These are phyloP conservation scores for Colletotrichum karsti DNA, from an alignment of 2,329 filamentous ascomycete genomes.

Conservation along the genomic window DNA sequence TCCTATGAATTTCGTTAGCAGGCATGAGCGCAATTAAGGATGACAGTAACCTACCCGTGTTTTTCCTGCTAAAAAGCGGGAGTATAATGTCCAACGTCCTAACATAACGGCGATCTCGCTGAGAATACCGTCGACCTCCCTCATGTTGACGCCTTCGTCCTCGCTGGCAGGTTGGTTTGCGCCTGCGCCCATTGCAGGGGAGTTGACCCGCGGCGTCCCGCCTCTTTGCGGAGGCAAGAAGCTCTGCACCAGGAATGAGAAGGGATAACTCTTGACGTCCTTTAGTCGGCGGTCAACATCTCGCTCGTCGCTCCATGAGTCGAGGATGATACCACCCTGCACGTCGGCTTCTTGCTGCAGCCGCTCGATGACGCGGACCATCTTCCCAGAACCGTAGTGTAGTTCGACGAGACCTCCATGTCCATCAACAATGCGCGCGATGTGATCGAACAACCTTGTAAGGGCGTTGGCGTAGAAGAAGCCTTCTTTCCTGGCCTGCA, in stretches of 20 bases:
- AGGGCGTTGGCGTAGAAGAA: slow-evolving; percentile 93
- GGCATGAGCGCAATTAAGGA: not conserved
- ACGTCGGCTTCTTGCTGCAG: slow-evolving; percentile 95
- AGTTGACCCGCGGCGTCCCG: slow-evolving; percentile 73
- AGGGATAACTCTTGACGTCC: slow-evolving; percentile 97
- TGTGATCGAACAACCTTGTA: slow-evolving; percentile 95
- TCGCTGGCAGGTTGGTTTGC: slow-evolving; percentile 72
- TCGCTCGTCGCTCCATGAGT: slow-evolving; percentile 94
- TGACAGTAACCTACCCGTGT: slow-evolving; percentile 69
- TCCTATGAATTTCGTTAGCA: slow-evolving; percentile 51
- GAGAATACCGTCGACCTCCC: slow-evolving; percentile 87
- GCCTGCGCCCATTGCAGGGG: slow-evolving; percentile 72
- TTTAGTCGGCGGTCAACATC: slow-evolving; percentile 86
- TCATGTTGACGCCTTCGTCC: slow-evolving; percentile 96
- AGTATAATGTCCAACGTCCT: slow-evolving; percentile 91
- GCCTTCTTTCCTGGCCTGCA: slow-evolving; percentile 70
- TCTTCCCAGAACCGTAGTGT: slow-evolving; percentile 92
- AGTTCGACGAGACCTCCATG: slow-evolving; percentile 91
- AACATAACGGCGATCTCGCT: slow-evolving; percentile 94
- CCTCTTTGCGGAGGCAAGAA: slow-evolving; percentile 79
- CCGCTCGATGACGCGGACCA: slow-evolving; percentile 92
- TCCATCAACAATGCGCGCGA: slow-evolving; percentile 93
- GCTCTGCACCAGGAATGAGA: slow-evolving; percentile 95
- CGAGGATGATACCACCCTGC: slow-evolving; percentile 93
- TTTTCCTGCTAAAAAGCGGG: slow-evolving; percentile 87